Evolutionary conservation across 148 eudicot genomes (phyloP).

Genomic region (Beta vulgaris): DNA sequence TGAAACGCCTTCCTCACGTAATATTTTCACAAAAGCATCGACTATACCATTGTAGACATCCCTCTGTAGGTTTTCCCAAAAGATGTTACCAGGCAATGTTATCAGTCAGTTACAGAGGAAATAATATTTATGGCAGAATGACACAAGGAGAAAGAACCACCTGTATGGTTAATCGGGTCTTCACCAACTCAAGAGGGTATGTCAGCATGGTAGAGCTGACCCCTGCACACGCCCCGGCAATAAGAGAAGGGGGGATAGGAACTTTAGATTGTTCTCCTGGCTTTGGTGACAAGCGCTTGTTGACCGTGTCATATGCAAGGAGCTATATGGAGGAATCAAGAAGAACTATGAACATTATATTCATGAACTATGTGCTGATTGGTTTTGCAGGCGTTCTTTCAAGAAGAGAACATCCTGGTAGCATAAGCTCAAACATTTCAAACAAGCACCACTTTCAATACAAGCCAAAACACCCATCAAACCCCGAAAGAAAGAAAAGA

Average conservation of each 20-base stretch:
- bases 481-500: not conserved
- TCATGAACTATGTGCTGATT: not conserved
- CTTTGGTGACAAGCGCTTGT: slow-evolving; percentile 70
- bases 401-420: not conserved
- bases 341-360: slow-evolving; percentile 9
- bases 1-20: slow-evolving; percentile 62
- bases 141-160: slow-evolving; percentile 30
- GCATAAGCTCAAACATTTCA: not conserved
- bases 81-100: not conserved
- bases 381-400: not conserved
- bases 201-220: slow-evolving; percentile 79
- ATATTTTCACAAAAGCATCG: slow-evolving; percentile 68
- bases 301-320: slow-evolving; percentile 84
- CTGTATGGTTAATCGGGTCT: slow-evolving; percentile 95
- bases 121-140: not conserved
- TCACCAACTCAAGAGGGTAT: slow-evolving; percentile 94
- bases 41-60: slow-evolving; percentile 61
- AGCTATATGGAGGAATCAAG: slow-evolving; percentile 56
- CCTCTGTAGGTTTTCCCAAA: slow-evolving; percentile 43
- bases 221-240: slow-evolving; percentile 97
- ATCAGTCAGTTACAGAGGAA: not conserved
- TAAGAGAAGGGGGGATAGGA: slow-evolving; percentile 74
- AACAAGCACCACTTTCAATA: not conserved
- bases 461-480: not conserved
- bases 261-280: slow-evolving; percentile 64